Conservation (phyloP, 768 basidiomycete species). For the Leucosporidium scottii region DNA sequence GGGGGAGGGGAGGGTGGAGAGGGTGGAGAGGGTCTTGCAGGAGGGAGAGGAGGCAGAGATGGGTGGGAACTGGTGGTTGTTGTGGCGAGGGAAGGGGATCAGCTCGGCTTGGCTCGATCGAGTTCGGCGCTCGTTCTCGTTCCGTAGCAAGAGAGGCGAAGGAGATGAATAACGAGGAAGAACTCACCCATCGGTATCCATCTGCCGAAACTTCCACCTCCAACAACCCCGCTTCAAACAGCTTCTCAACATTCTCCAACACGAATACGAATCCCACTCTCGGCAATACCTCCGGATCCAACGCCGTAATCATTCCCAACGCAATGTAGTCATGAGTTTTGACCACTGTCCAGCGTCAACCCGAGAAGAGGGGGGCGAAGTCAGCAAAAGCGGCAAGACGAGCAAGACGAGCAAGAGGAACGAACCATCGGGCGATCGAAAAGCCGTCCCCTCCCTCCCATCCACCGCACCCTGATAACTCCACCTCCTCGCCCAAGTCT, state of each 20-base stretch:
- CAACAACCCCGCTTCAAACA: conserved; percentile 18
- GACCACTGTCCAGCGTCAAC: background rate
- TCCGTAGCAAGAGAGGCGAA: too few species aligned
- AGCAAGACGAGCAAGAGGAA: too few species aligned
- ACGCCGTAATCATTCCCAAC: conserved; percentile 15
- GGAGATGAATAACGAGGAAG: too few species aligned
- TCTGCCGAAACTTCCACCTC: conserved; percentile 20
- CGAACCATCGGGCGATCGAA: conserved; percentile 31
- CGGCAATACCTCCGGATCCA: conserved; percentile 15
- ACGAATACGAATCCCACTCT: conserved; percentile 1
- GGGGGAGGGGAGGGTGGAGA: conserved; percentile 12
- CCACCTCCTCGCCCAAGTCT: conserved; percentile 18
- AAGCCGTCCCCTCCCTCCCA: conserved; percentile 25
- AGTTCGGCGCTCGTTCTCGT: background rate
- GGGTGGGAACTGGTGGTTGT: background rate
- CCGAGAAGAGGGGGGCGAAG: too few species aligned
- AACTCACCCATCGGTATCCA: conserved; percentile 24
- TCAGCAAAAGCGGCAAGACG: too few species aligned
- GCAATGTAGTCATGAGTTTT: conserved; percentile 28
- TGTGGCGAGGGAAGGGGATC: background rate
- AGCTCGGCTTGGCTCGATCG: too few species aligned
- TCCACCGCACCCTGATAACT: conserved; percentile 27
- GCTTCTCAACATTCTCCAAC: conserved; percentile 15
- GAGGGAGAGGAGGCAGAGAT: background rate
- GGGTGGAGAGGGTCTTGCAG: background rate